These are phyloP conservation scores for Rhodotorula sphaerocarpa DNA, from an alignment of 768 basidiomycete species.

Conservation along the genomic window DNA sequence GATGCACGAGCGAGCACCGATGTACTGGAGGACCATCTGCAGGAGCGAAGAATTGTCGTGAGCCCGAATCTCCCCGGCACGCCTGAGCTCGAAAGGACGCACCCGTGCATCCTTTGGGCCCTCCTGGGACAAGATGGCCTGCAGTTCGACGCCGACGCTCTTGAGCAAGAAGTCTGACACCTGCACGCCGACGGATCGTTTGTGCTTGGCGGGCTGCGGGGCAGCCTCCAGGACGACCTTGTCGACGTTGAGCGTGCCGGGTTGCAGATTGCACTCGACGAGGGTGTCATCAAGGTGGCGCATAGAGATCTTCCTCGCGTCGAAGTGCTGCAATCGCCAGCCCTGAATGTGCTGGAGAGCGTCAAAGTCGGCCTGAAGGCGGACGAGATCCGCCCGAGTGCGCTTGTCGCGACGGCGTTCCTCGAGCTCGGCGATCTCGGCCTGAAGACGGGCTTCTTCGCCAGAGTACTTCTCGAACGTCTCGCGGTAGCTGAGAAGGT, in stretches of 20 bases:
- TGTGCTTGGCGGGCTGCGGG: neutral
- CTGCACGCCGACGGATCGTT: slow-evolving; percentile 8
- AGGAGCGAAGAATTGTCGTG: neutral
- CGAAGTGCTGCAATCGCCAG: slow-evolving; percentile 31
- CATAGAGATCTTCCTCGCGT: slow-evolving; percentile 7
- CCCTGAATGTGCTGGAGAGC: slow-evolving; percentile 35
- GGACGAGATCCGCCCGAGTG: slow-evolving; percentile 34
- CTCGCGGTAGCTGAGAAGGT: slow-evolving; percentile 8
- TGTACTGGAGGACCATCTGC: slow-evolving; percentile 10
- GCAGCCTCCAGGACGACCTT: neutral
- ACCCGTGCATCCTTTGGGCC: slow-evolving; percentile 6
- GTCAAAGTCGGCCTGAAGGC: slow-evolving; percentile 37
- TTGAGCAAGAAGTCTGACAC: slow-evolving; percentile 15
- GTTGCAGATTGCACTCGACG: slow-evolving; percentile 11
- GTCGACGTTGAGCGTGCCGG: neutral
- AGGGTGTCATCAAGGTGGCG: slow-evolving; percentile 29
- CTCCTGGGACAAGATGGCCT: neutral
- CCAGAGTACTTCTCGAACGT: slow-evolving; percentile 7
- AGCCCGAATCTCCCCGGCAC: too few species aligned
- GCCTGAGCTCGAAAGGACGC: neutral
- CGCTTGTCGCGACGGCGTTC: slow-evolving; percentile 25
- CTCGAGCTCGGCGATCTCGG: slow-evolving; percentile 19
- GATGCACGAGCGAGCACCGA: neutral
- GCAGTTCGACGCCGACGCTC: slow-evolving; percentile 2
- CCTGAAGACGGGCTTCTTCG: slow-evolving; percentile 6